Conservation (phyloP, 805 yeast species). For the Kurtzmaniella fragi region DNA sequence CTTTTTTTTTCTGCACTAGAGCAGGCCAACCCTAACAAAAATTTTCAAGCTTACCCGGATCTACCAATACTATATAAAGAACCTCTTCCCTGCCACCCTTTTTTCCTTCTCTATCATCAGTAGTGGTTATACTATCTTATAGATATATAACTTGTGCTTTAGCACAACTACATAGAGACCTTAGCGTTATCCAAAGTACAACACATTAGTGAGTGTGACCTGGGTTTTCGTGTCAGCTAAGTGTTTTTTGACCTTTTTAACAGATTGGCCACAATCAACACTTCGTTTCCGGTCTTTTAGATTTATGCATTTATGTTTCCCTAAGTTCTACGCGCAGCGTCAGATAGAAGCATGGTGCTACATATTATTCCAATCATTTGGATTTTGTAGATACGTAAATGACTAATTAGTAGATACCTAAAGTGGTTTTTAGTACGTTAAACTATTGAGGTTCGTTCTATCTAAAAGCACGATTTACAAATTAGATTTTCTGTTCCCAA, state of each 20-base stretch:
- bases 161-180: constrained; percentile 40
- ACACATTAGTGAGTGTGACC: constrained; percentile 41
- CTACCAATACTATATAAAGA: constrained; percentile 20
- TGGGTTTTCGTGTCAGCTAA: constrained; percentile 55
- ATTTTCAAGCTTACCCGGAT: constrained; percentile 5
- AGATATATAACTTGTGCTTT: constrained; percentile 53
- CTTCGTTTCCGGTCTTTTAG: constrained; percentile 79
- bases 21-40: no score
- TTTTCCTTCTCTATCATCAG: constrained; percentile 51
- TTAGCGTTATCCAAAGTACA: constrained; percentile 30
- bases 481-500: no score
- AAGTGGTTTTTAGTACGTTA: no score
- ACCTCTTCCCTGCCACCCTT: constrained; percentile 25
- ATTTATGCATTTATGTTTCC: constrained; percentile 33
- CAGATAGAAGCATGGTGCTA: constrained; percentile 51
- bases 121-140: constrained; percentile 76
- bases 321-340: constrained; percentile 3
- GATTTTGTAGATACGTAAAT: no score
- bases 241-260: constrained; percentile 66
- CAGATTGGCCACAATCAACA: constrained; percentile 67
- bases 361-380: constrained; percentile 19
- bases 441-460: no score
- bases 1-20: no score
- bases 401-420: no score
- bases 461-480: no score